Evolutionary conservation across 208 protist species (phyloP).

Genomic region (Balamuthia mandrillaris): DNA sequence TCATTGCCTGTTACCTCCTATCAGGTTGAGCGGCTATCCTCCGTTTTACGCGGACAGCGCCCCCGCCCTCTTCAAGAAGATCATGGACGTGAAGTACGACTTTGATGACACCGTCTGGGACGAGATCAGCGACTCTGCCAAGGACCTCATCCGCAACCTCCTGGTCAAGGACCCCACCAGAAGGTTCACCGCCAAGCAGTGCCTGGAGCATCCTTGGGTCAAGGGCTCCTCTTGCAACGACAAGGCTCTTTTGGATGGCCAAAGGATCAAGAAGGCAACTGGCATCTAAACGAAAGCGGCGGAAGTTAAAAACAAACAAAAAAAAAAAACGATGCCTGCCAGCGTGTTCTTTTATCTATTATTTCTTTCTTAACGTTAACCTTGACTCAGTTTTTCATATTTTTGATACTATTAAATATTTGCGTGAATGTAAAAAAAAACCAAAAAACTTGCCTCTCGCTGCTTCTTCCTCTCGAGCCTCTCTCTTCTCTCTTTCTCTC

Average conservation of each 20-base stretch:
- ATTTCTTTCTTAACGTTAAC: too few species aligned
- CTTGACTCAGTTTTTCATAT: too few species aligned
- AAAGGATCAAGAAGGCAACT: not conserved
- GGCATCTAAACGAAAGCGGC: too few species aligned
- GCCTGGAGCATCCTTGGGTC: constrained; percentile 68
- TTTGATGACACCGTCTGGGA: constrained; percentile 53
- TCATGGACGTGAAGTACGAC: constrained; percentile 61
- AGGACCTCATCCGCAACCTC: constrained; percentile 67
- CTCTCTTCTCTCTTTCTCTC: too few species aligned
- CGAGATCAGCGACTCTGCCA: constrained; percentile 46
- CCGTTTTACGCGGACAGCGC: constrained; percentile 59
- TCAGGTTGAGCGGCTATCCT: constrained; percentile 55
- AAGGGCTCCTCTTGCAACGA: not conserved
- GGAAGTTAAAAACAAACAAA: too few species aligned
- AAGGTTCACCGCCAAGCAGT: constrained; percentile 54
- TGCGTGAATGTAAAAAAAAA: too few species aligned
- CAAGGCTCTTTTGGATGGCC: not conserved
- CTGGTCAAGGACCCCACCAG: constrained; percentile 57
- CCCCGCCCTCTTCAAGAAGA: constrained; percentile 56
- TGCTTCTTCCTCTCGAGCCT: too few species aligned
- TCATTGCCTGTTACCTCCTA: not conserved
- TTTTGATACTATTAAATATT: too few species aligned
- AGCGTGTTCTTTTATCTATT: too few species aligned
- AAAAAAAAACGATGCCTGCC: too few species aligned
- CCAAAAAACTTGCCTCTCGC: too few species aligned